These are phyloP conservation scores for Boletus reticulatus DNA, from an alignment of 768 basidiomycete species.

Conservation along the genomic window DNA sequence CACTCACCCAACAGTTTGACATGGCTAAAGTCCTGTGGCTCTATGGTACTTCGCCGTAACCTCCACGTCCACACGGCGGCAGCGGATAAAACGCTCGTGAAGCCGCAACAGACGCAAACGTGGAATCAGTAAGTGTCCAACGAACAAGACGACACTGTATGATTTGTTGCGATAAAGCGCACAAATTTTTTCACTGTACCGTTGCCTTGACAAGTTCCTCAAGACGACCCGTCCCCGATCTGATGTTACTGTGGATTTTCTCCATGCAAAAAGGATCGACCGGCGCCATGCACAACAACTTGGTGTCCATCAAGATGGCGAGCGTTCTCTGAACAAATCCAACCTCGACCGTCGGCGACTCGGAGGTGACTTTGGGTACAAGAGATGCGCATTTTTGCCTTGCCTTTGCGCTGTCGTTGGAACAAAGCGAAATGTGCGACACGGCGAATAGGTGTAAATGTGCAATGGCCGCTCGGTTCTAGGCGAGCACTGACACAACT, in stretches of 20 bases:
- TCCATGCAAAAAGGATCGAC: background rate
- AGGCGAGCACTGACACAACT: too few relatives aligned
- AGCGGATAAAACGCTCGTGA: conserved; percentile 9
- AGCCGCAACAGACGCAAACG: conserved; percentile 11
- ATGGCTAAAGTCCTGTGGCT: background rate
- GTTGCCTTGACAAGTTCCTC: conserved; percentile 5
- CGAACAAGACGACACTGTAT: conserved; percentile 14
- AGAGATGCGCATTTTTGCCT: background rate
- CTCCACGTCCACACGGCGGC: background rate
- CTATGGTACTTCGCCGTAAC: background rate
- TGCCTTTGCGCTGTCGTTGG: too few relatives aligned
- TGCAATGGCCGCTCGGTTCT: too few relatives aligned
- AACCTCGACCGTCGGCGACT: background rate
- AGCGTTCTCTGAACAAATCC: background rate
- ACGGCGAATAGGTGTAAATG: too few relatives aligned
- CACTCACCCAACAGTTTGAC: conserved; percentile 24
- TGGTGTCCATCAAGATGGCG: conserved; percentile 6
- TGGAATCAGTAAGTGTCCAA: conserved; percentile 21
- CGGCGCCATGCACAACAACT: background rate
- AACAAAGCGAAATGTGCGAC: too few relatives aligned
- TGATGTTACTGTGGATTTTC: conserved; percentile 1
- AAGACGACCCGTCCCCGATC: background rate
- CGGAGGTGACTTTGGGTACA: background rate
- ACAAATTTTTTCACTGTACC: conserved; percentile 25
- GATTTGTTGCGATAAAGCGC: conserved; percentile 16